Evolutionary conservation across 495 filamentous ascomycete species (phyloP).

Genomic region (Aspergillus leporis): DNA sequence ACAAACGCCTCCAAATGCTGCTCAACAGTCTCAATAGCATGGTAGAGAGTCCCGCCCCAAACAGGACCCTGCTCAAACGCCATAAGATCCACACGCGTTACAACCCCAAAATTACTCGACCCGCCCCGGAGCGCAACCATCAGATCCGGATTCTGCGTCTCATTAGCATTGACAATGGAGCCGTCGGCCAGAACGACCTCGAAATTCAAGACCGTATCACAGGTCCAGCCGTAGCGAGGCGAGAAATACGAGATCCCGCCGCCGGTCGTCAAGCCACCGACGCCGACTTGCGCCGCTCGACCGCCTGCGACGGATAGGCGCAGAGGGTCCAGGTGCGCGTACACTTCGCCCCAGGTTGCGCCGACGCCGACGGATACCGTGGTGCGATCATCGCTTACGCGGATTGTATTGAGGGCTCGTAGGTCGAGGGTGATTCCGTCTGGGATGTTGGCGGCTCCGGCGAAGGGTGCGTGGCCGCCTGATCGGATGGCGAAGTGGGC

Average conservation of each 20-base stretch:
- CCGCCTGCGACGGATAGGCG: conserved; percentile 52
- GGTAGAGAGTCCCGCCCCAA: conserved; percentile 36
- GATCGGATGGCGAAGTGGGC: conserved; percentile 32
- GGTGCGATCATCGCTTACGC: conserved; percentile 32
- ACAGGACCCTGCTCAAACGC: conserved; percentile 32
- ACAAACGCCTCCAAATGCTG: conserved; percentile 15
- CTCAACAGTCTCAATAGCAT: conserved; percentile 22
- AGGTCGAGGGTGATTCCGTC: conserved; percentile 56
- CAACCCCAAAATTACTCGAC: conserved; percentile 40
- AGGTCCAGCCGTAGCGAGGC: conserved; percentile 30
- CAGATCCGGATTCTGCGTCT: conserved; percentile 21
- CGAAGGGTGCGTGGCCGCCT: conserved; percentile 49
- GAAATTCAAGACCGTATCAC: conserved; percentile 34
- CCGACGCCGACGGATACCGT: conserved; percentile 50
- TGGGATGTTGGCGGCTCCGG: conserved; percentile 54
- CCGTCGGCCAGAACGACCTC: conserved; percentile 39
- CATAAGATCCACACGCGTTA: conserved; percentile 34
- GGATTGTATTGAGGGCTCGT: conserved; percentile 40
- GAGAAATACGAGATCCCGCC: conserved; percentile 37
- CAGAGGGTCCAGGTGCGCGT: conserved; percentile 43
- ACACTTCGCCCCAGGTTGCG: conserved; percentile 52
- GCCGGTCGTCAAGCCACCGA: conserved; percentile 19
- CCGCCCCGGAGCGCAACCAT: conserved; percentile 40
- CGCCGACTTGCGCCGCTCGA: conserved; percentile 43
- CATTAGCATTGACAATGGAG: conserved; percentile 32